Evolutionary conservation across 208 protist genomes (phyloP).

Genomic region (Wallacemonas sp.): DNA sequence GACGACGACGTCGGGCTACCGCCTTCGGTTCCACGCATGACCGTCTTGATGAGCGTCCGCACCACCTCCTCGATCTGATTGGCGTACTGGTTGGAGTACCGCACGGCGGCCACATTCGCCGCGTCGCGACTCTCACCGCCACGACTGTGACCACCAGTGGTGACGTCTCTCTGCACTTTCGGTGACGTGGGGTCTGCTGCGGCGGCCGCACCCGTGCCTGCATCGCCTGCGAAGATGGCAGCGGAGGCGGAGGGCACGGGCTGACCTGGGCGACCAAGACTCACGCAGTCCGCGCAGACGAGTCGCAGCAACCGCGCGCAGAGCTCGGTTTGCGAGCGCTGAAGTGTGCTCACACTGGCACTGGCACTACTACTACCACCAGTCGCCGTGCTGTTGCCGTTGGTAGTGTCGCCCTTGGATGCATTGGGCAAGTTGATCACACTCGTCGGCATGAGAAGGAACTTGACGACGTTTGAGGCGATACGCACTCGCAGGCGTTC

Average conservation of each 20-base stretch:
- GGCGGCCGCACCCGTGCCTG: not conserved
- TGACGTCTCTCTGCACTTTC: too few relatives aligned
- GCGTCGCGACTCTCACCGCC: not conserved
- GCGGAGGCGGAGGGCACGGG: conserved; percentile 1
- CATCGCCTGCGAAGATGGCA: not conserved
- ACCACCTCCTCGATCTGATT: conserved; percentile 46
- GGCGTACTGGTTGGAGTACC: conserved; percentile 79
- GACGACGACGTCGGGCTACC: too few relatives aligned
- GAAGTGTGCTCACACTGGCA: conserved; percentile 33
- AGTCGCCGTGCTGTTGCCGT: too few relatives aligned
- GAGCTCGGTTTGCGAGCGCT: conserved; percentile 32
- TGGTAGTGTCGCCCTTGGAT: not conserved
- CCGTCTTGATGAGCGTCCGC: conserved; percentile 51
- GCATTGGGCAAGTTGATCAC: conserved; percentile 42
- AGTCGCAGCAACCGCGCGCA: conserved; percentile 38
- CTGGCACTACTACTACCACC: too few relatives aligned
- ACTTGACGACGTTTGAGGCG: conserved; percentile 76
- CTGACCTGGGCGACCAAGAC: not conserved
- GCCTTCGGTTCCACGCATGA: conserved; percentile 23
- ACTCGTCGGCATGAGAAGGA: conserved; percentile 78
- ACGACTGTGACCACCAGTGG: too few relatives aligned
- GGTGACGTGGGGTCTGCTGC: not conserved
- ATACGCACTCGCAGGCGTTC: conserved; percentile 66
- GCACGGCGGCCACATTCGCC: conserved; percentile 12
- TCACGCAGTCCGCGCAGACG: conserved; percentile 36